Conservation (phyloP, 2,329 filamentous ascomycete species). For the Fusarium mexicanum region DNA sequence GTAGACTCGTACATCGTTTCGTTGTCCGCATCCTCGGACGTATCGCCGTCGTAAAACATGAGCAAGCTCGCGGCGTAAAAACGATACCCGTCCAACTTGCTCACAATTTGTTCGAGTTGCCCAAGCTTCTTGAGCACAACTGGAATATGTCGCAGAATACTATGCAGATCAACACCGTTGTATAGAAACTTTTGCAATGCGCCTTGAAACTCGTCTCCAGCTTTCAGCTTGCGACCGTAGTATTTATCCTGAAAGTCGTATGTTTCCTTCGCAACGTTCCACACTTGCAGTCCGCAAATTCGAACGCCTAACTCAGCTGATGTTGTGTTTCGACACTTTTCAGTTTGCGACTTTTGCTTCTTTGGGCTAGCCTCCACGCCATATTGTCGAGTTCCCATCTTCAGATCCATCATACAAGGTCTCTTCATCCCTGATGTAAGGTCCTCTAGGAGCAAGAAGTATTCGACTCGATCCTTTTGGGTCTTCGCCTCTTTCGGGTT, state of each 20-base stretch:
- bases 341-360: constrained; percentile 91
- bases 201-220: constrained; percentile 86
- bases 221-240: constrained; percentile 88
- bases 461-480: constrained; percentile 78
- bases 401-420: constrained; percentile 95
- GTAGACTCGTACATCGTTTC: constrained; percentile 66
- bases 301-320: constrained; percentile 91
- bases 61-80: constrained; percentile 96
- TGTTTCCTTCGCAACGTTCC: constrained; percentile 83
- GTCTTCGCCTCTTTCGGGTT: constrained; percentile 82
- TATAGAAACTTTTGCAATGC: constrained; percentile 91
- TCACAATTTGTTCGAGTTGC: constrained; percentile 84
- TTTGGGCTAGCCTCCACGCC: constrained; percentile 91
- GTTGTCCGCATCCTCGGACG: constrained; percentile 60
- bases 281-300: constrained; percentile 95
- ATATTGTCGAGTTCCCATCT: constrained; percentile 98
- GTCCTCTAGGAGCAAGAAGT: constrained; percentile 93
- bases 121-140: constrained; percentile 85
- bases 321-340: constrained; percentile 92
- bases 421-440: constrained; percentile 96
- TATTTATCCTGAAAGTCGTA: constrained; percentile 99
- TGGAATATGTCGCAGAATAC: constrained; percentile 87
- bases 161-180: constrained; percentile 83
- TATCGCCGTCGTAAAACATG: constrained; percentile 94
- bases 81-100: constrained; percentile 82